Evolutionary conservation across 2,329 filamentous ascomycete genomes (phyloP), one percentile per base, ranked within the genome.

Genomic region (Colletotrichum chlorophyti): DNA sequence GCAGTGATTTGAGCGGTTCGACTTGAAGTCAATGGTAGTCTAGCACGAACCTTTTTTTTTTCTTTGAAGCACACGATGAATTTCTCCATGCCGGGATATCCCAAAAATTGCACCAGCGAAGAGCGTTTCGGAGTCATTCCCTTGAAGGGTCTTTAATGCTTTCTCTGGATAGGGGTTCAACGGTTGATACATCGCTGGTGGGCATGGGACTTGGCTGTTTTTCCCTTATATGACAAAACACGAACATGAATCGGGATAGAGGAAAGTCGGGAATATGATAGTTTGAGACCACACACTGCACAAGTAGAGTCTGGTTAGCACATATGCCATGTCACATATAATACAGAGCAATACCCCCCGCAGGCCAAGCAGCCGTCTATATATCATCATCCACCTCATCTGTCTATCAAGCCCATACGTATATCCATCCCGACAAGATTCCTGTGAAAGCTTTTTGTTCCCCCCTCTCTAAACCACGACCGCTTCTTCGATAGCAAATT

Each of bases 401-500:
- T 41, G 11, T 14, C 15, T 15, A 35, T n/a, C n/a, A n/a, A n/a
- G n/a, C n/a, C n/a, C n/a, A n/a, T n/a, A n/a, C n/a, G 12, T 31
- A 31, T 12, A 31, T 31, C 27, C 27, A 31, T 12, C 7, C 7
- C 27, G 27, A 12, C 27, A 7, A 7, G 27, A n/a, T n/a, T n/a
- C n/a, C n/a, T n/a, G 27, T 31, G 27, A 31, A 31, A 31, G n/a
- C n/a, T n/a, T n/a, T 26, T 15, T 34, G 10, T 47, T 27, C 34
- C 17, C 24, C 17, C 8, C 17, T 15, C 8, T 12, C 31, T 43
- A 53, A 24, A 54, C 21, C 23, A 63, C 61, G 8, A 21, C 53
- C 2, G 67, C 11, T 41, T 72, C 69, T 7, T 67, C 23, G 0
- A 78, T 63, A 19, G 66, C 53, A 63, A 78, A 78, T 15, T 62